These are phyloP conservation scores for Sapria himalayana DNA, from an alignment of 345 rosid species.

Conservation along the genomic window DNA sequence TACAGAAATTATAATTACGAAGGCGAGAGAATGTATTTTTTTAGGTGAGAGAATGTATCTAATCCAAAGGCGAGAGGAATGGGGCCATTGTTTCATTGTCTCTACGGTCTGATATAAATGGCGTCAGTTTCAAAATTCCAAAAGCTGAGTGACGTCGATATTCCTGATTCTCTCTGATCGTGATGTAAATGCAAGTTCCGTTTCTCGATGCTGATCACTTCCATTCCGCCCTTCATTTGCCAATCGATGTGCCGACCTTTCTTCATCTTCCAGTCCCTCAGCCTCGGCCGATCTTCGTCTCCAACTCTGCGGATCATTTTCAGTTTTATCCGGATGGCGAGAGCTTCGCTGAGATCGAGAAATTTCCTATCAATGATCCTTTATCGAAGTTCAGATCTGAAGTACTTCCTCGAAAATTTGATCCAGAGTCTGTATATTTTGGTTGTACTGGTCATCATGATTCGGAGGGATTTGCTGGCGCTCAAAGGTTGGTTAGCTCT, in stretches of 20 bases:
- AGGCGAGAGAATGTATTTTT: too few species aligned
- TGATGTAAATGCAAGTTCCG: slow-evolving; percentile 70
- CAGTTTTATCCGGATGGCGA: slow-evolving; percentile 15
- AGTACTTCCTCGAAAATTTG: slow-evolving; percentile 28
- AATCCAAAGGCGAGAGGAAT: too few species aligned
- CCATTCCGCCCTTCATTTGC: slow-evolving; percentile 12
- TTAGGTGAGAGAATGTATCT: too few species aligned
- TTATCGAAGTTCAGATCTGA: slow-evolving; percentile 33
- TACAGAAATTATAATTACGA: too few species aligned
- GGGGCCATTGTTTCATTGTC: too few species aligned
- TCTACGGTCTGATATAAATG: too few species aligned
- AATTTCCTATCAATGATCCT: slow-evolving; percentile 27
- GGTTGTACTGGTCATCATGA: slow-evolving; percentile 8
- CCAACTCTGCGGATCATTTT: slow-evolving; percentile 12
- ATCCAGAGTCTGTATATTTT: slow-evolving; percentile 12
- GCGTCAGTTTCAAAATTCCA: too few species aligned
- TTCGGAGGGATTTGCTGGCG: slow-evolving; percentile 1
- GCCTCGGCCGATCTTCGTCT: slow-evolving; percentile 11
- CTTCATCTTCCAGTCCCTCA: slow-evolving; percentile 39
- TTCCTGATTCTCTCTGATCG: too few species aligned
- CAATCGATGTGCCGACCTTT: slow-evolving; percentile 31
- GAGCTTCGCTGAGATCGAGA: slow-evolving; percentile 14
- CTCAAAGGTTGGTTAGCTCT: slow-evolving; percentile 1
- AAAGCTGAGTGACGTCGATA: too few species aligned
- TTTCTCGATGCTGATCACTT: slow-evolving; percentile 44